phyloP scores from a whole-genome alignment of 352 stramenopile species.

The Globisporangium solare region DNA sequence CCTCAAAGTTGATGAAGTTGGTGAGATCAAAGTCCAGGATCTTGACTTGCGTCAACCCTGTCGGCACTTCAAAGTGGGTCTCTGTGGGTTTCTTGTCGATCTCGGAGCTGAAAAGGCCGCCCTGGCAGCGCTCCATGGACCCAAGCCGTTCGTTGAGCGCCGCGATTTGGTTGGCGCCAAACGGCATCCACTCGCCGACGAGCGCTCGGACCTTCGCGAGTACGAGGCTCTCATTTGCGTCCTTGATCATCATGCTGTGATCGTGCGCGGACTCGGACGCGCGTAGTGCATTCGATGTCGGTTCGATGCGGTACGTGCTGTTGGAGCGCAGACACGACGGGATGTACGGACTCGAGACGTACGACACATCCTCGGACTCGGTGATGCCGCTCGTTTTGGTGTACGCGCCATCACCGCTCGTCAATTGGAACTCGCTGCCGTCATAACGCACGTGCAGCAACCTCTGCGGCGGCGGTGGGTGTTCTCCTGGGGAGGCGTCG shows the following conservation, averaged over 20 bases:
- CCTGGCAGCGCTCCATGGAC: slow-evolving; percentile 94
- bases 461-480: neutral
- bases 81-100: slow-evolving; percentile 85
- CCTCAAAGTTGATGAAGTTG: slow-evolving; percentile 98
- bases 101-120: slow-evolving; percentile 94
- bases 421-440: slow-evolving; percentile 69
- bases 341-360: slow-evolving; percentile 96
- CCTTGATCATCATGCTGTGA: slow-evolving; percentile 89
- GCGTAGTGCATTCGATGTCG: slow-evolving; percentile 92
- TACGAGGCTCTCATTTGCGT: slow-evolving; percentile 93
- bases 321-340: slow-evolving; percentile 94
- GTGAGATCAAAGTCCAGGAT: slow-evolving; percentile 97
- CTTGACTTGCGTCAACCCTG: slow-evolving; percentile 94
- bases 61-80: slow-evolving; percentile 85
- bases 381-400: slow-evolving; percentile 90
- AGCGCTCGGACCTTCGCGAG: slow-evolving; percentile 95
- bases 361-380: slow-evolving; percentile 96
- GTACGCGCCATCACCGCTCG: slow-evolving; percentile 60
- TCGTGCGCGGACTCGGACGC: slow-evolving; percentile 86
- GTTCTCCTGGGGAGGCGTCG: neutral
- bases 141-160: slow-evolving; percentile 96
- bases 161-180: slow-evolving; percentile 96
- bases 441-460: slow-evolving; percentile 57
- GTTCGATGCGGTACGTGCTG: slow-evolving; percentile 82
- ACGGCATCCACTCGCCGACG: slow-evolving; percentile 96